A percentile compares a stretch with the other conserved stretches of the same genome.
phyloP scores from a whole-genome alignment of 2,329 filamentous ascomycete species.

The Fragosphaeria purpurea region DNA sequence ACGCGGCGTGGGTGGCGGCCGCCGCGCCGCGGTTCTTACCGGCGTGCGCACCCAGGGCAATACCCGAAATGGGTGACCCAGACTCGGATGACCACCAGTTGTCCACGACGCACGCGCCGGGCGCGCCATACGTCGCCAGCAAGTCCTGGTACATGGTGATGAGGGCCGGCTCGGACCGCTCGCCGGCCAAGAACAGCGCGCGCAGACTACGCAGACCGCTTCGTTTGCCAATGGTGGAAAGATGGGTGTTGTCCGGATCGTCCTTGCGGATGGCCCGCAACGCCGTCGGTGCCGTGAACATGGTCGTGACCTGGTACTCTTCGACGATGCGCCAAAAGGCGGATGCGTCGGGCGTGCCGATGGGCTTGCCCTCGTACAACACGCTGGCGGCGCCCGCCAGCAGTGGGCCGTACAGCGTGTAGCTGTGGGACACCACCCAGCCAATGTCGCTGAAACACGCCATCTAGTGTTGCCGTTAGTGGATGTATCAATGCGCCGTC shows the following conservation, averaged over 20 bases:
- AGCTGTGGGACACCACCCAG: constrained; percentile 72
- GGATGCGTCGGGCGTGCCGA: constrained; percentile 78
- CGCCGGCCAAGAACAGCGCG: constrained; percentile 77
- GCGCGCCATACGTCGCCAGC: constrained; percentile 54
- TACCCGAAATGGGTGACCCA: constrained; percentile 48
- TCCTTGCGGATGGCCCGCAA: constrained; percentile 79
- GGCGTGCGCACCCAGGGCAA: constrained; percentile 46
- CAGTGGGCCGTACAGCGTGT: constrained; percentile 82
- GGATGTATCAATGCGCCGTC: no score
- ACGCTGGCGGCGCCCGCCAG: constrained; percentile 78
- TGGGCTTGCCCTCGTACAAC: constrained; percentile 86
- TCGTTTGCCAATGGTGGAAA: constrained; percentile 52
- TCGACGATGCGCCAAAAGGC: constrained; percentile 82
- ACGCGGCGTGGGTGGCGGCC: constrained; percentile 21
- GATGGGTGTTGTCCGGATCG: constrained; percentile 61
- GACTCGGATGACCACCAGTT: constrained; percentile 55
- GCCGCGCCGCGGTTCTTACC: constrained; percentile 42
- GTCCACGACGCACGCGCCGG: constrained; percentile 47
- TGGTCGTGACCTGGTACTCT: constrained; percentile 71
- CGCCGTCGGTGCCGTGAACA: constrained; percentile 83
- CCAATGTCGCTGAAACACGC: constrained; percentile 59
- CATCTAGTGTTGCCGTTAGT: constrained; percentile 17
- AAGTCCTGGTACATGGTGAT: constrained; percentile 71
- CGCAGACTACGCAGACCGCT: constrained; percentile 63
- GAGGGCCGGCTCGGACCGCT: constrained; percentile 80